Conservation (phyloP, 768 basidiomycete genomes). For the Tylopilus intermedius region DNA sequence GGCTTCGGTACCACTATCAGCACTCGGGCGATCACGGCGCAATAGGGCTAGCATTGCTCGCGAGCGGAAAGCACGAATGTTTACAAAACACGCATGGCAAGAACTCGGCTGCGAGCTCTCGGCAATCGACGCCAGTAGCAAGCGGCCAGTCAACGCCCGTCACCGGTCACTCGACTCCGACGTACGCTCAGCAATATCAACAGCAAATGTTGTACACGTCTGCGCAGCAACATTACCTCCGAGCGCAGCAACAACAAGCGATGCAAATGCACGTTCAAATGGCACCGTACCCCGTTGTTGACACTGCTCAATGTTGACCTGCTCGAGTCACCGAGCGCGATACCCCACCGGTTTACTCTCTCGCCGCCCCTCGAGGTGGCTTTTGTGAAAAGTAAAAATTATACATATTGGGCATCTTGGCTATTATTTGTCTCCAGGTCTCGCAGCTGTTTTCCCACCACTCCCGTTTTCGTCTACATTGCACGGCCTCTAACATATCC, state of each 20-base stretch:
- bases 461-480: conserved; percentile 12
- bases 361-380: neutral
- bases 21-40: conserved; percentile 95
- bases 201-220: conserved; percentile 36
- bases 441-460: conserved; percentile 7
- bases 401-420: conserved; percentile 34
- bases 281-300: conserved; percentile 17
- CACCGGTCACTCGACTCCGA: conserved; percentile 26
- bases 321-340: conserved; percentile 3
- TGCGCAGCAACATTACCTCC: conserved; percentile 35
- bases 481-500: conserved; percentile 33
- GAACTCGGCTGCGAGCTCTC: conserved; percentile 28
- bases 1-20: conserved; percentile 91
- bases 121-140: conserved; percentile 29
- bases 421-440: conserved; percentile 18
- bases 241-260: conserved; percentile 30
- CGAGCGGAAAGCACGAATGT: conserved; percentile 64
- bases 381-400: conserved; percentile 32
- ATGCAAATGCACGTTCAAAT: conserved; percentile 29
- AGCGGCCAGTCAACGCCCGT: conserved; percentile 32
- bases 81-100: conserved; percentile 34
- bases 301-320: conserved; percentile 17
- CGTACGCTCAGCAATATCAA: conserved; percentile 32
- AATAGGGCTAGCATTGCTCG: conserved; percentile 78
- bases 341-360: conserved; percentile 7